These are phyloP conservation scores for Thermochaetoides thermophila DNA, from an alignment of 495 filamentous ascomycete genomes.

Conservation along the genomic window DNA sequence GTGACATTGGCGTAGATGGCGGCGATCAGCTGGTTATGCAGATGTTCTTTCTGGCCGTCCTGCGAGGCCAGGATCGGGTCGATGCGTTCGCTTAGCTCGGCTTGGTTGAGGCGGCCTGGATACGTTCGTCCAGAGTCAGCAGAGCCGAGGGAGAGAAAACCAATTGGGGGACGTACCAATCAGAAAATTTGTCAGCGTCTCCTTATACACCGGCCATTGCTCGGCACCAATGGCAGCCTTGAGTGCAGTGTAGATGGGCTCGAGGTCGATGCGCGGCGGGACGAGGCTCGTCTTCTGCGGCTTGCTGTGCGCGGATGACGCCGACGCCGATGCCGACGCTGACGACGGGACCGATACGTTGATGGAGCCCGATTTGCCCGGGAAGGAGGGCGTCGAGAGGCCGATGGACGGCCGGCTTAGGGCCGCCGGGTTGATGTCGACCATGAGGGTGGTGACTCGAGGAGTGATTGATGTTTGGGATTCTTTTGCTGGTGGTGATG, in stretches of 20 bases:
- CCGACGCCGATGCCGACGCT: no score
- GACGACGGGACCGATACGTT: slow-evolving; percentile 40
- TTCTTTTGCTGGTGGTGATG: no score
- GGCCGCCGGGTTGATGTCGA: slow-evolving; percentile 72
- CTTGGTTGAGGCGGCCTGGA: slow-evolving; percentile 69
- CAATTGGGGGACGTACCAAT: slow-evolving; percentile 37
- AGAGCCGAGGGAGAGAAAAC: slow-evolving; percentile 2
- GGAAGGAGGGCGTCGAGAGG: slow-evolving; percentile 45
- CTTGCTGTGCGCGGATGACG: slow-evolving; percentile 43
- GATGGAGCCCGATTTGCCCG: slow-evolving; percentile 47
- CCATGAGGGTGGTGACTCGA: no score
- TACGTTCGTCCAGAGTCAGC: slow-evolving; percentile 1
- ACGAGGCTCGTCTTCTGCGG: slow-evolving; percentile 47
- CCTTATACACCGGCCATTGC: slow-evolving; percentile 80
- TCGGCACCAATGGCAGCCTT: slow-evolving; percentile 65
- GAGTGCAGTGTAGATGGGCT: slow-evolving; percentile 75
- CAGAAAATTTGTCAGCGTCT: slow-evolving; percentile 62
- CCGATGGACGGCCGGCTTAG: slow-evolving; percentile 51
- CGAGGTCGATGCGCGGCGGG: slow-evolving; percentile 70
- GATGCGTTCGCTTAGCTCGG: slow-evolving; percentile 64
- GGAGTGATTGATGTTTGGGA: no score
- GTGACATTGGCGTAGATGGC: slow-evolving; percentile 77
- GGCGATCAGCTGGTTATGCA: slow-evolving; percentile 81
- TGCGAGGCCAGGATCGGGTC: slow-evolving; percentile 53
- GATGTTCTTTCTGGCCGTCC: slow-evolving; percentile 56